These are phyloP conservation scores for Coniochaeta sp. DNA, from an alignment of 2,329 filamentous ascomycete genomes.

Conservation along the genomic window DNA sequence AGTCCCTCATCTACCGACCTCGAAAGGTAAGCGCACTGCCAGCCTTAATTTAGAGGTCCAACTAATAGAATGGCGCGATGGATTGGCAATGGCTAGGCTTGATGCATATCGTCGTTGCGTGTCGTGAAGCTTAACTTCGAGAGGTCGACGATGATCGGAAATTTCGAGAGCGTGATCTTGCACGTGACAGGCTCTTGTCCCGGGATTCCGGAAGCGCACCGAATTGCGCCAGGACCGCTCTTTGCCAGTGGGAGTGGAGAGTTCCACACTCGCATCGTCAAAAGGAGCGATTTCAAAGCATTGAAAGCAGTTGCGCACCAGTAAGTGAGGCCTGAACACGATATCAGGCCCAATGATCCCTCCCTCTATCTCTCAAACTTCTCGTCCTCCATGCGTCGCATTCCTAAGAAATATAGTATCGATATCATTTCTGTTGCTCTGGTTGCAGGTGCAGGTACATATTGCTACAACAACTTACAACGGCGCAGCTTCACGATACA, in stretches of 20 bases:
- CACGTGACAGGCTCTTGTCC: background rate
- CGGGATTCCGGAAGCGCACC: background rate
- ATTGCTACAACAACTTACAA: background rate
- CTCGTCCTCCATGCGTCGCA: conserved; percentile 6
- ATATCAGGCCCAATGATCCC: background rate
- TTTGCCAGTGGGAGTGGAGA: background rate
- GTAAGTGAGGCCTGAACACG: background rate
- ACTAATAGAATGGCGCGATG: background rate
- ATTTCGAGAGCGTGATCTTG: background rate
- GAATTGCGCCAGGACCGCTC: background rate
- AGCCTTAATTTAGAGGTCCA: background rate
- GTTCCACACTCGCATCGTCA: background rate
- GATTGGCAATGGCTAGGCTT: background rate
- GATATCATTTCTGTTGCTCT: conserved; percentile 12
- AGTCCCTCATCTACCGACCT: conserved; percentile 21
- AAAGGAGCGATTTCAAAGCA: conserved; percentile 25
- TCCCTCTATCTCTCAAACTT: background rate
- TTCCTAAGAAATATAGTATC: conserved; percentile 9
- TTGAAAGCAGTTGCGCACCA: conserved; percentile 1
- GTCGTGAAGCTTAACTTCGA: background rate
- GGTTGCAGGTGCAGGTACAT: conserved; percentile 15
- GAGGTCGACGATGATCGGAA: background rate
- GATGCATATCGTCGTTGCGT: background rate
- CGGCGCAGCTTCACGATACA: background rate
- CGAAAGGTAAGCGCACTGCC: background rate